phyloP scores from a whole-genome alignment of 805 yeast species.

The Teunomyces cretensis region DNA sequence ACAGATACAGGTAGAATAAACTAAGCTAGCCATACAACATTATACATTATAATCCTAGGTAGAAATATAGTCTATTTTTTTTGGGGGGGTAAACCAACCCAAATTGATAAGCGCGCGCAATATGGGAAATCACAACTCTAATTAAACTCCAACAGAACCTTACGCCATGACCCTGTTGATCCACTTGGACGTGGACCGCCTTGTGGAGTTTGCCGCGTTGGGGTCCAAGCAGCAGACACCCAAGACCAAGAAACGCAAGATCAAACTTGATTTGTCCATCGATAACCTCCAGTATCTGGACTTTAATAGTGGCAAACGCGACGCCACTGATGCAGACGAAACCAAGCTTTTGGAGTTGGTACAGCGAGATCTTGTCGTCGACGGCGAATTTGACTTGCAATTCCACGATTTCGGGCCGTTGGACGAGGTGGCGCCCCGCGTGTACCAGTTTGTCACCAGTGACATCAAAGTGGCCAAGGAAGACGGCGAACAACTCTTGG shows the following conservation, averaged over 20 bases:
- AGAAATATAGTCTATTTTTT: too few relatives aligned
- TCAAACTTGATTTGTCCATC: conserved; percentile 11
- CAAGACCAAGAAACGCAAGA: conserved; percentile 9
- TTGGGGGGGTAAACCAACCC: too few relatives aligned
- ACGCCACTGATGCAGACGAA: conserved; percentile 2
- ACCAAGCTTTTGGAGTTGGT: conserved; percentile 10
- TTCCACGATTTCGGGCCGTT: neutral
- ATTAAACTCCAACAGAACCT: neutral
- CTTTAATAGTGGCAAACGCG: conserved; percentile 8
- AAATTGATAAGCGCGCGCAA: too few relatives aligned
- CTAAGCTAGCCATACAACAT: too few relatives aligned
- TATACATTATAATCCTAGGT: too few relatives aligned
- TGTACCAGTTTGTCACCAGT: conserved; percentile 10
- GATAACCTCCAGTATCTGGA: conserved; percentile 17
- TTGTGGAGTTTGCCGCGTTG: conserved; percentile 8
- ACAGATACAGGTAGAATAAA: conserved; percentile 7
- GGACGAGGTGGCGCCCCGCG: conserved; percentile 6
- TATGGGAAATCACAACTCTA: too few relatives aligned
- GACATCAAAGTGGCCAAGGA: conserved; percentile 13
- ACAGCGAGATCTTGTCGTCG: conserved; percentile 9
- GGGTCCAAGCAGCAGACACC: neutral
- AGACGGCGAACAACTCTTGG: conserved; percentile 8
- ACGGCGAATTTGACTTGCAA: conserved; percentile 6
- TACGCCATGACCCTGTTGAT: conserved; percentile 10
- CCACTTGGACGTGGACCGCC: conserved; percentile 13